A percentile compares a stretch with the other conserved stretches of the same genome.
phyloP scores from a whole-genome alignment of 805 yeast genomes.

The Starmerella gropengiesseri region DNA sequence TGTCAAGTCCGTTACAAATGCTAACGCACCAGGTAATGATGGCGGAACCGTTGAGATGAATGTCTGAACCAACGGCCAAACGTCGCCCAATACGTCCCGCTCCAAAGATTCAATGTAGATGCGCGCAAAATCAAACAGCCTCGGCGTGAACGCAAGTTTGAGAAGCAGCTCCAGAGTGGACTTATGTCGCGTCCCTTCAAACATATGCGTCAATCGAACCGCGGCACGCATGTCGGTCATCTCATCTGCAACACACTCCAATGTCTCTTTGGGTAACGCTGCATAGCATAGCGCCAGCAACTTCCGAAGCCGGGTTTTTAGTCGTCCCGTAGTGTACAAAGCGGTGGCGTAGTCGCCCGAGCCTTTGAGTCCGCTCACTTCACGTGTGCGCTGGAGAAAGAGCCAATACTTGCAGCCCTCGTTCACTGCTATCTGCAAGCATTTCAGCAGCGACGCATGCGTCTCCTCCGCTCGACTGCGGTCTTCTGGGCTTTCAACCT shows the following conservation, averaged over 20 bases:
- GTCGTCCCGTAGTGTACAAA: constrained; percentile 22
- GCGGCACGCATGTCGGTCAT: constrained; percentile 12
- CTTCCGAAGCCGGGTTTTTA: constrained; percentile 26
- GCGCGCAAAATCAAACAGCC: constrained; percentile 38
- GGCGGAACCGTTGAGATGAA: constrained; percentile 52
- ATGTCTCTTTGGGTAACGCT: constrained; percentile 18
- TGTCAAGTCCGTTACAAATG: constrained; percentile 4
- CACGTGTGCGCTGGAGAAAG: constrained; percentile 14
- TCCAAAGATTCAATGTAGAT: constrained; percentile 57
- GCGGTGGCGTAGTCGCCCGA: constrained; percentile 15
- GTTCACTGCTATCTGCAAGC: constrained; percentile 15
- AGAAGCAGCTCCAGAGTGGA: constrained; percentile 18
- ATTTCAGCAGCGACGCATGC: constrained; percentile 25
- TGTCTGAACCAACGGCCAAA: constrained; percentile 48
- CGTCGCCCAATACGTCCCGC: constrained; percentile 66
- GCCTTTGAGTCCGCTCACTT: not conserved
- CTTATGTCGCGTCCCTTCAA: constrained; percentile 21
- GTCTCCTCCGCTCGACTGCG: constrained; percentile 42
- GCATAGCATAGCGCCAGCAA: constrained; percentile 22
- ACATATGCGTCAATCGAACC: constrained; percentile 23
- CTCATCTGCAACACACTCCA: constrained; percentile 11
- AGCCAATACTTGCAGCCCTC: constrained; percentile 23
- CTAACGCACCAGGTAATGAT: constrained; percentile 29
- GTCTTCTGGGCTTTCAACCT: constrained; percentile 51
- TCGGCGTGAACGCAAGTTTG: constrained; percentile 8